Evolutionary conservation across 2,329 filamentous ascomycete species (phyloP).

Genomic region (Apiospora pterosperma): DNA sequence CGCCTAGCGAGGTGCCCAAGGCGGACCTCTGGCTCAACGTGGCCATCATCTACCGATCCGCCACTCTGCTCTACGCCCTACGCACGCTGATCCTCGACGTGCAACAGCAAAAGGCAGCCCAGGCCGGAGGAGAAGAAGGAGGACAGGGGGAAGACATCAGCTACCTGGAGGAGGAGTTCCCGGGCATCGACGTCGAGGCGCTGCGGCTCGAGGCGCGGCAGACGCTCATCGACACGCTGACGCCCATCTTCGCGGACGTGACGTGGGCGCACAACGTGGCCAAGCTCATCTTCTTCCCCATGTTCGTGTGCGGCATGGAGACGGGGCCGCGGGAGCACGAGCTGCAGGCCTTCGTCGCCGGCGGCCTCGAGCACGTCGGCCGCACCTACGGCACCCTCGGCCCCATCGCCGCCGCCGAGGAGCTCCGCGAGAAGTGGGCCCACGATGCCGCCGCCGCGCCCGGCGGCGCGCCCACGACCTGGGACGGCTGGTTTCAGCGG

Average conservation of each 20-base stretch:
- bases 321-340: background rate
- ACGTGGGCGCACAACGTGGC: slow-evolving; percentile 7
- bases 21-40: slow-evolving; percentile 8
- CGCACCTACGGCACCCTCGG: slow-evolving; percentile 7
- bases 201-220: slow-evolving; percentile 2
- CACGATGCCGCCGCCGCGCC: background rate
- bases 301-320: slow-evolving; percentile 10
- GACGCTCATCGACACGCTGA: slow-evolving; percentile 3
- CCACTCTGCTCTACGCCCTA: slow-evolving; percentile 8
- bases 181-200: background rate
- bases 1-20: slow-evolving; percentile 3
- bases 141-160: background rate
- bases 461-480: background rate
- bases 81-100: slow-evolving; percentile 8
- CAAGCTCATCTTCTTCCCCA: slow-evolving; percentile 10
- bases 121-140: too few relatives aligned
- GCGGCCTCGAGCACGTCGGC: slow-evolving; percentile 6
- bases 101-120: background rate
- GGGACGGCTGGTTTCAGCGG: slow-evolving; percentile 10
- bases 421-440: slow-evolving; percentile 7
- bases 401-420: slow-evolving; percentile 6
- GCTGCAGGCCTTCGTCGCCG: slow-evolving; percentile 3
- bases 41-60: slow-evolving; percentile 8
- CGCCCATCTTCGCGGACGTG: slow-evolving; percentile 8
- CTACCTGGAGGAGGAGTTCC: background rate